These are phyloP conservation scores for Murraya paniculata DNA, from an alignment of 345 rosid species.

Conservation along the genomic window DNA sequence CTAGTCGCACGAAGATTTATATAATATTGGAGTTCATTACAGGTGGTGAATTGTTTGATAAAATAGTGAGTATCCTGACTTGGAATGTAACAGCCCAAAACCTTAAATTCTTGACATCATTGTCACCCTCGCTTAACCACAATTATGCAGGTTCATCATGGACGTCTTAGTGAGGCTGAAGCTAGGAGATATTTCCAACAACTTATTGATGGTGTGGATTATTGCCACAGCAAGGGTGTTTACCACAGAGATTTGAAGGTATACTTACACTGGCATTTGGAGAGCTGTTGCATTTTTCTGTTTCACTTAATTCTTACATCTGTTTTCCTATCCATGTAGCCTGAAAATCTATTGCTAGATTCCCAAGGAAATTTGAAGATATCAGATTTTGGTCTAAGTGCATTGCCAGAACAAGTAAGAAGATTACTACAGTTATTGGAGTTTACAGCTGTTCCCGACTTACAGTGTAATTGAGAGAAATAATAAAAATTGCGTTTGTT, in stretches of 20 bases:
- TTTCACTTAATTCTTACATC: conserved; percentile 19
- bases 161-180: conserved; percentile 89
- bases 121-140: conserved; percentile 1
- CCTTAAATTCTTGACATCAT: neutral
- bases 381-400: conserved; percentile 96
- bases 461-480: neutral
- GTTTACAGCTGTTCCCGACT: neutral
- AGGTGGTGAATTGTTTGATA: conserved; percentile 97
- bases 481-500: neutral
- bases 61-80: conserved; percentile 64
- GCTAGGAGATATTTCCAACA: conserved; percentile 88
- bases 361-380: conserved; percentile 89
- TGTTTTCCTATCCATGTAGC: conserved; percentile 43
- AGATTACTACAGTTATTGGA: neutral
- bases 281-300: neutral
- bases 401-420: conserved; percentile 78
- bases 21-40: conserved; percentile 95
- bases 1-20: conserved; percentile 90
- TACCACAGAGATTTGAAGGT: conserved; percentile 98
- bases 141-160: conserved; percentile 61
- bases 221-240: conserved; percentile 87
- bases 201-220: conserved; percentile 97
- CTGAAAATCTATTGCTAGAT: conserved; percentile 92
- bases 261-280: neutral
- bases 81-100: conserved; percentile 4